Base-by-base conservation (phyloP, 2,329 filamentous ascomycete genomes). In the Lecanosticta acicola region DNA sequence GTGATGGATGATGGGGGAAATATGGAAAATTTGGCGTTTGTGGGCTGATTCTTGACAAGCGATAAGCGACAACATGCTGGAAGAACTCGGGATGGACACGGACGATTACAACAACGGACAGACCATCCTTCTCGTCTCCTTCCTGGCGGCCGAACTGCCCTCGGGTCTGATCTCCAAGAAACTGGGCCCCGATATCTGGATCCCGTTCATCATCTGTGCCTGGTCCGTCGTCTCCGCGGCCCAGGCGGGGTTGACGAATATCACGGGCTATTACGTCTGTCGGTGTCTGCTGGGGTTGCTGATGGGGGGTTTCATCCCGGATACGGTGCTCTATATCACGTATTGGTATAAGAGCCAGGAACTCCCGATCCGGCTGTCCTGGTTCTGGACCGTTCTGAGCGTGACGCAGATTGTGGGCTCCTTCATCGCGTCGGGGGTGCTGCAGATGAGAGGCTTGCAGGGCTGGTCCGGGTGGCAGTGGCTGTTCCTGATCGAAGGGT, bases 351-450 rank as follows among this genome's bases (percentile, higher is more conserved):
- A 60, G 57, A 66, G 56, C 45, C 61, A 44, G 46, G 70, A 72
- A 51, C 57, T 73, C 5, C 67, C 69, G 0, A 63, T 66, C 19
- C 64, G 71, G 1, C 50, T 73, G 9, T 64, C 65, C 0, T 71
- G 65, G 55, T 71, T 72, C 50, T 72, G 68, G 69, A 58, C 56
- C 4, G 52, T 61, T 1, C 55, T 61, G 7, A 56, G 58, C 29
- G 48, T 50, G 5, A 63, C 60, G 10, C 54, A 55, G 8, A 63
- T 65, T 29, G 48, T 65, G 1, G 60, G 59, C 2, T 60, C 61
- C 0, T 77, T 80, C 51, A 61, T 78, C 4, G 77, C 76, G 0
- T 77, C 72, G 29, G 76, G 73, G 0, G 71, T 80, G 17, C 59
- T 80, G 1, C 73, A 59, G 20, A 56, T 66, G 46, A 56, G 63